Evolutionary conservation across 352 stramenopile genomes (phyloP).

Genomic region (Saprolegnia diclina): DNA sequence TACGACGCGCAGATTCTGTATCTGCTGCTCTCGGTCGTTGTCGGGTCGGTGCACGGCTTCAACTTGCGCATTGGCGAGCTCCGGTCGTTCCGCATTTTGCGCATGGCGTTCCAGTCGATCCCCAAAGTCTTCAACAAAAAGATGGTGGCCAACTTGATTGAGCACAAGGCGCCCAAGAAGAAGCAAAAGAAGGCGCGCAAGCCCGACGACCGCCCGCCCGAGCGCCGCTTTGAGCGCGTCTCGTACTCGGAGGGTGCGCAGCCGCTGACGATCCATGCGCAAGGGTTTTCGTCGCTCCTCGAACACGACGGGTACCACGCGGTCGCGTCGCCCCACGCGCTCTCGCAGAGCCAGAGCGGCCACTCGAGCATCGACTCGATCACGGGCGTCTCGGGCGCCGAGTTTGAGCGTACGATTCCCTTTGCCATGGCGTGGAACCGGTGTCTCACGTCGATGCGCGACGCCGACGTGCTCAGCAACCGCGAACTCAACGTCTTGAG

Average conservation of each 20-base stretch:
- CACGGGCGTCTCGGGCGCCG: constrained; percentile 28
- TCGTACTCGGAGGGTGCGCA: constrained; percentile 68
- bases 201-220: constrained; percentile 32
- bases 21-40: constrained; percentile 68
- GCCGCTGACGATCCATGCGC: constrained; percentile 23
- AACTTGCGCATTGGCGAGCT: constrained; percentile 75
- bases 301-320: constrained; percentile 5
- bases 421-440: constrained; percentile 34
- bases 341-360: constrained; percentile 4
- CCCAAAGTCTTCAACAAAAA: constrained; percentile 60
- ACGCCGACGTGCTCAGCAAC: constrained; percentile 31
- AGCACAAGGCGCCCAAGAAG: constrained; percentile 26
- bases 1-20: constrained; percentile 86
- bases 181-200: constrained; percentile 27
- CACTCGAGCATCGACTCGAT: constrained; percentile 27
- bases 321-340: neutral
- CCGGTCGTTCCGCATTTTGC: constrained; percentile 69
- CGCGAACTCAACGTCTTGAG: constrained; percentile 32
- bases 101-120: constrained; percentile 51
- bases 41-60: constrained; percentile 70
- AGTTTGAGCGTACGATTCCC: constrained; percentile 32
- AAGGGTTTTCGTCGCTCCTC: constrained; percentile 24
- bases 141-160: constrained; percentile 26
- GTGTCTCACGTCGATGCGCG: constrained; percentile 28
- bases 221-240: constrained; percentile 69